A percentile compares a stretch with the other conserved stretches of the same genome.
Evolutionary conservation across 331 rosid species (phyloP).

Genomic region (Telfairia occidentalis): DNA sequence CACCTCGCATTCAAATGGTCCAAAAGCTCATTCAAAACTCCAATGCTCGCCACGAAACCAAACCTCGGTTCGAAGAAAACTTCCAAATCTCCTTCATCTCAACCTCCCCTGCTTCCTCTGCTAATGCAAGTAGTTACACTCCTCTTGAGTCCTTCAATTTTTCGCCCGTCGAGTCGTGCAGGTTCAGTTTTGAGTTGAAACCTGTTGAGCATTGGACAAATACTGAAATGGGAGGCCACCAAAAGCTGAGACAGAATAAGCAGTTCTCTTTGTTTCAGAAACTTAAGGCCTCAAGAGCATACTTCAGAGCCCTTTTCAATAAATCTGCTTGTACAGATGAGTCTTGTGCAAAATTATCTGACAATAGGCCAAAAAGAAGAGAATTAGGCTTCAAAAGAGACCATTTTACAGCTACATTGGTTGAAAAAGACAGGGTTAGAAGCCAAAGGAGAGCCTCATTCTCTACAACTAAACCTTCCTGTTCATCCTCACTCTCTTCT

Average conservation of each 20-base stretch:
- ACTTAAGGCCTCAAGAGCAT: conserved; percentile 10
- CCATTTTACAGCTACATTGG: conserved; percentile 26
- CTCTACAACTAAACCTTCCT: conserved; percentile 49
- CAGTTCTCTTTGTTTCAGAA: conserved; percentile 4
- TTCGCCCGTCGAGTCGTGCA: conserved; percentile 12
- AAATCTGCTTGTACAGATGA: conserved; percentile 14
- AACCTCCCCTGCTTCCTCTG: not conserved
- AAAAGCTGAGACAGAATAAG: conserved; percentile 6
- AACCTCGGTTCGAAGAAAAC: conserved; percentile 1
- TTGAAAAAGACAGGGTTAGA: conserved; percentile 36
- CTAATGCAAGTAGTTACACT: conserved; percentile 5
- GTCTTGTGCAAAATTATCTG: conserved; percentile 27
- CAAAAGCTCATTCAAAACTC: conserved; percentile 9
- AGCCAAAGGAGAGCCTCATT: conserved; percentile 67
- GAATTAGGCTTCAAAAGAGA: conserved; percentile 21
- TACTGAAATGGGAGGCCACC: not conserved
- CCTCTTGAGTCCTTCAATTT: not conserved
- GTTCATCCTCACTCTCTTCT: conserved; percentile 31
- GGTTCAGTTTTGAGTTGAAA: conserved; percentile 13
- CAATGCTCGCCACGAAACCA: not conserved
- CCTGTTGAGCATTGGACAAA: conserved; percentile 7
- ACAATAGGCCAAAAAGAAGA: conserved; percentile 35
- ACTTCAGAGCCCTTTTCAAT: conserved; percentile 10
- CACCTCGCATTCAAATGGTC: conserved; percentile 15
- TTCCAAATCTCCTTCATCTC: conserved; percentile 9